Conservation (phyloP, 345 rosid genomes). For the Populus alba region DNA sequence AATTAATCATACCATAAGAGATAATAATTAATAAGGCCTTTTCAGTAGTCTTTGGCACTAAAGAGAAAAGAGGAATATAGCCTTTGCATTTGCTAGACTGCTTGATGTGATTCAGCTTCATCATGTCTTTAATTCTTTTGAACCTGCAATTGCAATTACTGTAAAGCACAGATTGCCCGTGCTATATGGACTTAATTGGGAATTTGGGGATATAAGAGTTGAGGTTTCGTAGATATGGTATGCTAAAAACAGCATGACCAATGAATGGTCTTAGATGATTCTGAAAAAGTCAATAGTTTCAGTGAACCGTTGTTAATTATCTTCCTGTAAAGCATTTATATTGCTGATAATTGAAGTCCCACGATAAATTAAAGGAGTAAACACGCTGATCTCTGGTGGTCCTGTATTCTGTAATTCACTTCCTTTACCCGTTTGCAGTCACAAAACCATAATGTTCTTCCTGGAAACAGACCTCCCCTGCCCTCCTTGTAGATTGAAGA, state of each 20-base stretch:
- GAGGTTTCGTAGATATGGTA: neutral
- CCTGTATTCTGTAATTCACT: neutral
- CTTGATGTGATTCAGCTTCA: neutral
- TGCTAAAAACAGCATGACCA: neutral
- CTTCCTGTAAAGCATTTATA: too few species aligned
- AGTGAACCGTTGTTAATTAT: neutral
- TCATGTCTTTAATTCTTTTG: neutral
- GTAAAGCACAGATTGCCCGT: too few species aligned
- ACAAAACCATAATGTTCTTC: neutral
- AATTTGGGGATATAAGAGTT: neutral
- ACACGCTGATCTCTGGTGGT: neutral
- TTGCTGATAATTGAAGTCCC: too few species aligned
- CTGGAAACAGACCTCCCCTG: neutral
- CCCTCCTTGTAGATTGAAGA: neutral
- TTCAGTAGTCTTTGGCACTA: neutral
- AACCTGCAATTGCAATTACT: neutral
- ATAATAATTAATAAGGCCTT: neutral
- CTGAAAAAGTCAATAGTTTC: neutral
- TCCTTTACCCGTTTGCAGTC: neutral
- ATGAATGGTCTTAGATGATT: neutral
- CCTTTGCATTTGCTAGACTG: neutral
- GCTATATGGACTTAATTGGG: neutral
- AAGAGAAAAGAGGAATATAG: neutral
- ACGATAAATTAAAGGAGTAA: too few species aligned
- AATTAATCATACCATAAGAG: neutral